Evolutionary conservation across 1,139 yeast genomes (phyloP).

Genomic region (Arxiozyma slooffiae): DNA sequence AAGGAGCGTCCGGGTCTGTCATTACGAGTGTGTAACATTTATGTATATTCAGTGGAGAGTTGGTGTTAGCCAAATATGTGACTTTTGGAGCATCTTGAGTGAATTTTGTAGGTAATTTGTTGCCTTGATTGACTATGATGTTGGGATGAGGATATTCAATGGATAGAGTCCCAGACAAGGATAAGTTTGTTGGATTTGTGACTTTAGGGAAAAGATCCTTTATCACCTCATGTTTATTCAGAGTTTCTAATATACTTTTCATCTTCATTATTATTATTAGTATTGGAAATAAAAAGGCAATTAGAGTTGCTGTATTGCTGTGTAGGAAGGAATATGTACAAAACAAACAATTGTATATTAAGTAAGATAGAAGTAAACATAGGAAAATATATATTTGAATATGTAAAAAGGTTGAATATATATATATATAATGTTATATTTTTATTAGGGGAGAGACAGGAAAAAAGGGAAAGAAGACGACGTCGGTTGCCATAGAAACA

Average conservation of each 20-base stretch:
- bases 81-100: conserved; percentile 59
- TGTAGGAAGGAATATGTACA: no score
- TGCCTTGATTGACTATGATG: conserved; percentile 69
- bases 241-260: conserved; percentile 13
- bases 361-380: no score
- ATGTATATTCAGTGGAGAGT: conserved; percentile 39
- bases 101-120: conserved; percentile 51
- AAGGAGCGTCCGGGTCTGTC: conserved; percentile 94
- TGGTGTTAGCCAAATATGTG: conserved; percentile 37
- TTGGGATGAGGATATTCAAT: conserved; percentile 40
- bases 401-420: no score
- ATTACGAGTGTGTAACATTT: conserved; percentile 55
- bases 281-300: neutral
- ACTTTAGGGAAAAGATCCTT: conserved; percentile 24
- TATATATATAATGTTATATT: no score
- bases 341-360: no score
- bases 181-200: conserved; percentile 7
- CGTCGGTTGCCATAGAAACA: neutral
- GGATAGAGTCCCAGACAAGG: conserved; percentile 30
- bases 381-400: no score
- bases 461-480: no score
- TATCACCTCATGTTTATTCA: conserved; percentile 25
- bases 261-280: neutral
- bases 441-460: neutral
- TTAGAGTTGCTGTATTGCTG: no score